phyloP scores from a whole-genome alignment of 2,329 filamentous ascomycete species.

The Teratosphaeria pseudoeucalypti region DNA sequence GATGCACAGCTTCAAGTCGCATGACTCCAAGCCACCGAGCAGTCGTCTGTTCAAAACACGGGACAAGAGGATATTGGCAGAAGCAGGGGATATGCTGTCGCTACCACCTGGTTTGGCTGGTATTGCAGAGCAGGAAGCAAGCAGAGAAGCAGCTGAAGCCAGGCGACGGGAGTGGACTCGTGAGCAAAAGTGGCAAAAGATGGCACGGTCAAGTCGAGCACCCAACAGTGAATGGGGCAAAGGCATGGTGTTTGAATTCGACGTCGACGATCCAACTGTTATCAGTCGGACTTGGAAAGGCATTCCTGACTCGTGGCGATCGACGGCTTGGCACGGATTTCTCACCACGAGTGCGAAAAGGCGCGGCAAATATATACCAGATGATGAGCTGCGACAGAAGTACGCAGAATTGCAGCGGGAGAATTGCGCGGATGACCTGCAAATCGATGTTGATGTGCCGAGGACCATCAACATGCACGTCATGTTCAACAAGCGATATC shows the following conservation, averaged over 20 bases:
- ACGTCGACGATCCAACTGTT: slow-evolving; percentile 65
- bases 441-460: slow-evolving; percentile 95
- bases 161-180: slow-evolving; percentile 51
- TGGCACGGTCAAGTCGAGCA: slow-evolving; percentile 36
- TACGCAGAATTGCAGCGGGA: slow-evolving; percentile 65
- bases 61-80: slow-evolving; percentile 45
- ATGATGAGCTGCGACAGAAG: slow-evolving; percentile 58
- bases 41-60: slow-evolving; percentile 37
- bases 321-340: slow-evolving; percentile 91
- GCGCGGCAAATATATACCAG: slow-evolving; percentile 48
- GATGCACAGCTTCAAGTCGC: slow-evolving; percentile 31
- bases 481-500: slow-evolving; percentile 89
- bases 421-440: slow-evolving; percentile 79
- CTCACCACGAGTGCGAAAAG: slow-evolving; percentile 64
- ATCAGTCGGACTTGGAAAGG: slow-evolving; percentile 94
- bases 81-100: slow-evolving; percentile 56
- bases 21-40: background rate
- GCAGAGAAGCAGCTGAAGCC: slow-evolving; percentile 33
- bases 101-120: slow-evolving; percentile 43
- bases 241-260: slow-evolving; percentile 66
- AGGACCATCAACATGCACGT: slow-evolving; percentile 91
- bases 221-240: slow-evolving; percentile 34
- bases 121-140: slow-evolving; percentile 35
- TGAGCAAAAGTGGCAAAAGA: slow-evolving; percentile 58
- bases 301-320: slow-evolving; percentile 90